Conservation (phyloP, 31 red algal species). For the Asparagopsis taxiformis region DNA sequence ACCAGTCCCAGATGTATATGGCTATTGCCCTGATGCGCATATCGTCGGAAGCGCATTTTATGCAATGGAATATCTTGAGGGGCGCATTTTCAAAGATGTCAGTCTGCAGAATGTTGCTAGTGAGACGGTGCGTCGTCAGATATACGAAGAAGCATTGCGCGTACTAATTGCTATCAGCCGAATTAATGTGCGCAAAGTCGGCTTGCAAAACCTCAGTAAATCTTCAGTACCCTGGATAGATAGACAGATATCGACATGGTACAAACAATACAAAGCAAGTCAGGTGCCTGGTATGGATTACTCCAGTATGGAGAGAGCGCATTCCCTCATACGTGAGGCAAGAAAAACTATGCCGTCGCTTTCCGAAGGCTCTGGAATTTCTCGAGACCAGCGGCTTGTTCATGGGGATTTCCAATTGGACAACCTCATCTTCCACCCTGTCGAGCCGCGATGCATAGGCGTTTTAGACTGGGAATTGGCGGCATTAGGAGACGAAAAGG, state of each 20-base stretch:
- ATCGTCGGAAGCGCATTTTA: constrained; percentile 70
- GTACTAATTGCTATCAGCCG: constrained; percentile 29
- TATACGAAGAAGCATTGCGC: constrained; percentile 56
- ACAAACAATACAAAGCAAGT: constrained; percentile 41
- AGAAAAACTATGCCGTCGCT: neutral
- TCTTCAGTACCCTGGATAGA: constrained; percentile 38
- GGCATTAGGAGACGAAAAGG: constrained; percentile 51
- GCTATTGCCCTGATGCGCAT: constrained; percentile 39
- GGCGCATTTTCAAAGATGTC: constrained; percentile 71
- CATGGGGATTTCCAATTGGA: constrained; percentile 86
- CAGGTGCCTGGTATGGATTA: constrained; percentile 30
- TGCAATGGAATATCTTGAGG: constrained; percentile 83
- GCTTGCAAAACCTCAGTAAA: constrained; percentile 25
- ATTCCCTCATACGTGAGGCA: neutral
- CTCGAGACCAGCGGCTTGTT: constrained; percentile 10
- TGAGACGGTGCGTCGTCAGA: constrained; percentile 20
- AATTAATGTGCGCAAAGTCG: constrained; percentile 33
- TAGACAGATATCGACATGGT: constrained; percentile 70
- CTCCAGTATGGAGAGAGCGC: constrained; percentile 20
- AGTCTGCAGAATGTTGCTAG: constrained; percentile 22
- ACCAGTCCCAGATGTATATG: constrained; percentile 80
- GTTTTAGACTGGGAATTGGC: constrained; percentile 93
- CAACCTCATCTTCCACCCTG: constrained; percentile 71
- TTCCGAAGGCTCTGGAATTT: neutral
- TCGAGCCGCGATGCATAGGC: constrained; percentile 44